phyloP scores from a whole-genome alignment of 495 filamentous ascomycete genomes.

The Pyronema omphalodes region DNA sequence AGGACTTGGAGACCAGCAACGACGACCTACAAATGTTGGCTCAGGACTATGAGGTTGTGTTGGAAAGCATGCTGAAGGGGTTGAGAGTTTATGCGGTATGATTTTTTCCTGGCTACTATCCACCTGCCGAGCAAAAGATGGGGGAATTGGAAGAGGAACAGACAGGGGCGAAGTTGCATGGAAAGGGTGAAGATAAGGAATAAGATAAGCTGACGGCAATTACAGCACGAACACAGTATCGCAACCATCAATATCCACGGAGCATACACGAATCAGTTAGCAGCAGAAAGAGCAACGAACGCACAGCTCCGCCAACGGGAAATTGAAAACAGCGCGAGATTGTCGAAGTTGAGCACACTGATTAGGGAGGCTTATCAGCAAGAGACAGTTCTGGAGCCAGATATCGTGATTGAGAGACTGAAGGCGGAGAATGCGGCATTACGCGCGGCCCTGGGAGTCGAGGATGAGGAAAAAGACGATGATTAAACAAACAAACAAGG shows the following conservation, averaged over 20 bases:
- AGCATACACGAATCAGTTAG: slow-evolving; percentile 23
- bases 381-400: slow-evolving; percentile 17
- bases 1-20: slow-evolving; percentile 19
- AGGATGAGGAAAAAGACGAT: slow-evolving; percentile 12
- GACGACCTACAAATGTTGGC: slow-evolving; percentile 19
- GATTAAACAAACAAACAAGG: neutral
- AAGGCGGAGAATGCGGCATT: slow-evolving; percentile 21
- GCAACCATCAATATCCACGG: slow-evolving; percentile 24
- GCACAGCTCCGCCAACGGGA: slow-evolving; percentile 20
- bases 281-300: slow-evolving; percentile 17
- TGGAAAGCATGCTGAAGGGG: slow-evolving; percentile 24
- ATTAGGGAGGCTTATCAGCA: slow-evolving; percentile 19
- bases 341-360: slow-evolving; percentile 16
- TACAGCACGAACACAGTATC: slow-evolving; percentile 23
- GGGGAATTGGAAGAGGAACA: too few species aligned
- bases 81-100: slow-evolving; percentile 21
- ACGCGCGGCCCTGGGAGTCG: slow-evolving; percentile 18
- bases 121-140: neutral
- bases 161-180: too few species aligned
- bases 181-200: too few species aligned
- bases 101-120: neutral
- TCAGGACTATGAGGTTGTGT: slow-evolving; percentile 21
- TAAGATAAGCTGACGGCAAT: too few species aligned
- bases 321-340: slow-evolving; percentile 17
- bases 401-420: slow-evolving; percentile 20